Base-by-base conservation (phyloP, 78 protist genomes). In the Dictyostelium capitatum region DNA sequence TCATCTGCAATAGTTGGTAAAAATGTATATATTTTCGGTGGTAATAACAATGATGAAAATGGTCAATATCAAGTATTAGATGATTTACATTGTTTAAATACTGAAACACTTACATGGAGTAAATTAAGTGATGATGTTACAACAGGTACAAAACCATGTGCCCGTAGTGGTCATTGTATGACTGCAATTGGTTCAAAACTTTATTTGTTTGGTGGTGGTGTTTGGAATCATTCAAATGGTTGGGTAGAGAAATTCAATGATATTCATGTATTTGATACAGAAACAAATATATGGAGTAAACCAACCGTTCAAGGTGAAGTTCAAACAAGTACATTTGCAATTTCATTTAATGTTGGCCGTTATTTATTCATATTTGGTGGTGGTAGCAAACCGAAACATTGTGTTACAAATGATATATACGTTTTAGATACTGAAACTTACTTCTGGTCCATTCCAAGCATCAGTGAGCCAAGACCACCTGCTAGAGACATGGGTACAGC, bases 191-290 rank as follows among this genome's bases (percentile, higher is more conserved):
- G 90, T 6, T 50, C 15, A 5, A 91, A 91, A 62, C 62, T 91
- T 5, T 91, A 80, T 51, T 32, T 90, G 8, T 91, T 91, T 73
- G 95, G 95, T 57, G 95, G 95, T 83, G 95, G 95, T 46, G 81
- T 87, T 47, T 87, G 92, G 92, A 87, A 87, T 77, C 83, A 87
- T 17, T 32, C 77, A 20, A 43, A 73, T 43, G 95, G 95, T 25
- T 91, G 95, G 95, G 75, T 78, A 7, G 85, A 91, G 41, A 91
- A 91, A n/a, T 91, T 91, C 89, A 91, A 91, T 78, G 95, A 91
- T 46, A 79, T 91, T 19, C 90, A 82, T 73, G 30, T 79, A 5
- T 91, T 81, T 47, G 95, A 91, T 54, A 82, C 95, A 5, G 59
- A 48, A 23, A 91, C 74, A 23, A 48, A 73, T 20, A 50, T 48